Percentiles rank a stretch among this genome's conserved stretches.
Conservation (phyloP, 352 stramenopile species). For the Blastocystis sp. region DNA sequence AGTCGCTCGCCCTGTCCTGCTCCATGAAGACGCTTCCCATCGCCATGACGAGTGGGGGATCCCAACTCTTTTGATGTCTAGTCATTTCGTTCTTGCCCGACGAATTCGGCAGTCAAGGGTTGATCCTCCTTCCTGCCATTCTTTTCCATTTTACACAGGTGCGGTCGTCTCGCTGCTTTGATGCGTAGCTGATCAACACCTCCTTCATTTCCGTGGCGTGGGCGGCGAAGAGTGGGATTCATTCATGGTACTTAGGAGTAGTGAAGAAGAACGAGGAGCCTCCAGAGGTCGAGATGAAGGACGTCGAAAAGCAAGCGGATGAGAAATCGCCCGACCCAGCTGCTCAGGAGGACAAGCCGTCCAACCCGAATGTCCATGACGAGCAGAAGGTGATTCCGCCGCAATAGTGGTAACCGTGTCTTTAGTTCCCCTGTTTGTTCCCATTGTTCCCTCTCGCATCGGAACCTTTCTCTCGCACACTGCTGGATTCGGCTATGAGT, state of each 20-base stretch:
- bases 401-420: too few species aligned
- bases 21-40: constrained; percentile 71
- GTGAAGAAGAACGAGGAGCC: background rate
- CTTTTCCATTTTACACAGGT: constrained; percentile 55
- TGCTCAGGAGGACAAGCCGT: too few species aligned
- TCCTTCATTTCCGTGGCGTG: constrained; percentile 39
- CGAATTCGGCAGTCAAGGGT: constrained; percentile 41
- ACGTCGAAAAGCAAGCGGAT: background rate
- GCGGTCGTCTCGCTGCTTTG: background rate
- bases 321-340: too few species aligned
- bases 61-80: background rate
- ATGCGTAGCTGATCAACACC: background rate
- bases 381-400: too few species aligned
- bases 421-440: too few species aligned
- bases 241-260: background rate
- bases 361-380: too few species aligned
- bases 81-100: constrained; percentile 56
- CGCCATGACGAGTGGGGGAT: constrained; percentile 58
- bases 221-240: background rate
- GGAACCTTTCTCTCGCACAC: too few species aligned
- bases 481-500: too few species aligned
- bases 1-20: constrained; percentile 35
- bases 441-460: too few species aligned
- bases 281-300: background rate
- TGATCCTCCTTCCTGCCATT: constrained; percentile 60